Percentiles rank a stretch among this genome's conserved stretches.
Conservation (phyloP, 352 stramenopile genomes). For the Sclerospora graminicola region DNA sequence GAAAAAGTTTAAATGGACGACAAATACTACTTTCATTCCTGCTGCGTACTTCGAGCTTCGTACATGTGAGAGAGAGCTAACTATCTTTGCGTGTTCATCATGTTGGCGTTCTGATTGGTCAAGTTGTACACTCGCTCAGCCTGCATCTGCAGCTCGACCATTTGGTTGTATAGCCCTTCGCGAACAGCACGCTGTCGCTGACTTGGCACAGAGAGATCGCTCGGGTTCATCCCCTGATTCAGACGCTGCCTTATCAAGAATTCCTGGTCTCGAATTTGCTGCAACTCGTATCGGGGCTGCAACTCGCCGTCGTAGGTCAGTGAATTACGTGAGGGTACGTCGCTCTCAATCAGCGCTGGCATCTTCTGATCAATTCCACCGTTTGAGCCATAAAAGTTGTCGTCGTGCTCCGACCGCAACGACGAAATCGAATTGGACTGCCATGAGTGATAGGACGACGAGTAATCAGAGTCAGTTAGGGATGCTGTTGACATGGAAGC, state of each 20-base stretch:
- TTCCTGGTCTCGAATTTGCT: constrained; percentile 24
- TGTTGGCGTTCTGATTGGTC: constrained; percentile 58
- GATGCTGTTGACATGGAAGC: constrained; percentile 26
- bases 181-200: constrained; percentile 18
- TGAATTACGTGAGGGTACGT: constrained; percentile 6
- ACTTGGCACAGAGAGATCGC: constrained; percentile 1
- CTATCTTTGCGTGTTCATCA: constrained; percentile 30
- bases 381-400: constrained; percentile 19
- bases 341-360: constrained; percentile 26
- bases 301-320: constrained; percentile 23
- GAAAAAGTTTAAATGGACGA: no score
- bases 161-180: constrained; percentile 63
- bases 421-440: constrained; percentile 46
- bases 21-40: background rate
- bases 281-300: constrained; percentile 26
- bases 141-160: constrained; percentile 63
- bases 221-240: constrained; percentile 14
- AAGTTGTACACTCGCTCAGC: constrained; percentile 59
- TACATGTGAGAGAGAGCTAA: background rate
- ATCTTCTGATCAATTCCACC: constrained; percentile 31
- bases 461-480: constrained; percentile 48
- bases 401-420: constrained; percentile 41
- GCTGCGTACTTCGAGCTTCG: background rate
- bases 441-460: constrained; percentile 44
- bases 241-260: constrained; percentile 20